Conservation (phyloP, 2,329 filamentous ascomycete genomes). For the Simplicillium aogashimaense region DNA sequence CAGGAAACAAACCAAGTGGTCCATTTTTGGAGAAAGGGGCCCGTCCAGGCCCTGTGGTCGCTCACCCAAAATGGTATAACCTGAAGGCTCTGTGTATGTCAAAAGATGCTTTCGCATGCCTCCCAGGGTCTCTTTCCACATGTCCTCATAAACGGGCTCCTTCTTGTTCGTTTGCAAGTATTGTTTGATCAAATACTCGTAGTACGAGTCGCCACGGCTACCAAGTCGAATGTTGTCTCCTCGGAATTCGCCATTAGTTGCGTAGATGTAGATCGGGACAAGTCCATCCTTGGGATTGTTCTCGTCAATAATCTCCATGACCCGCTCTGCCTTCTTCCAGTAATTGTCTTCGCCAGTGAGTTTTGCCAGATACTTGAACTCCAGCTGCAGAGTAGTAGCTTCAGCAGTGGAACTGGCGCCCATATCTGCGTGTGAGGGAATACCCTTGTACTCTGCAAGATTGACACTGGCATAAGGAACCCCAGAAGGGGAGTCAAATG, state of each 20-base stretch:
- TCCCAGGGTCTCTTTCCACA: slow-evolving; percentile 81
- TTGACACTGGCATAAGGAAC: slow-evolving; percentile 89
- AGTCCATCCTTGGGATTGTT: slow-evolving; percentile 73
- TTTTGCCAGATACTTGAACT: slow-evolving; percentile 95
- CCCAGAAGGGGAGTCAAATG: slow-evolving; percentile 80
- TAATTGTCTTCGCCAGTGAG: slow-evolving; percentile 86
- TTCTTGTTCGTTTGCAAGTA: slow-evolving; percentile 86
- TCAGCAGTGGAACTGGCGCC: slow-evolving; percentile 93
- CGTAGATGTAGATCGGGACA: slow-evolving; percentile 83
- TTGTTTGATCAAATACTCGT: slow-evolving; percentile 98
- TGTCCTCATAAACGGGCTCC: slow-evolving; percentile 76
- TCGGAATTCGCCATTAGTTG: slow-evolving; percentile 67
- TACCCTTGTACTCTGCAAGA: slow-evolving; percentile 63
- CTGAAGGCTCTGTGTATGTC: slow-evolving; percentile 71
- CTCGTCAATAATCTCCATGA: slow-evolving; percentile 83
- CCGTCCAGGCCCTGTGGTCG: slow-evolving; percentile 62
- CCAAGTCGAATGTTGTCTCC: slow-evolving; percentile 84
- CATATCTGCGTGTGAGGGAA: slow-evolving; percentile 72
- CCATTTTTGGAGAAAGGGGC: slow-evolving; percentile 79
- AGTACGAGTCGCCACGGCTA: slow-evolving; percentile 93
- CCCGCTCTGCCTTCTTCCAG: slow-evolving; percentile 85
- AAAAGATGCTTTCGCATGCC: slow-evolving; percentile 89
- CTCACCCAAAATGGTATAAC: slow-evolving; percentile 86
- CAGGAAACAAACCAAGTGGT: slow-evolving; percentile 96
- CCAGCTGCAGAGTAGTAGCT: slow-evolving; percentile 82